Conservation (phyloP, 1,139 yeast species). For the Blastobotrys capitulatus region DNA sequence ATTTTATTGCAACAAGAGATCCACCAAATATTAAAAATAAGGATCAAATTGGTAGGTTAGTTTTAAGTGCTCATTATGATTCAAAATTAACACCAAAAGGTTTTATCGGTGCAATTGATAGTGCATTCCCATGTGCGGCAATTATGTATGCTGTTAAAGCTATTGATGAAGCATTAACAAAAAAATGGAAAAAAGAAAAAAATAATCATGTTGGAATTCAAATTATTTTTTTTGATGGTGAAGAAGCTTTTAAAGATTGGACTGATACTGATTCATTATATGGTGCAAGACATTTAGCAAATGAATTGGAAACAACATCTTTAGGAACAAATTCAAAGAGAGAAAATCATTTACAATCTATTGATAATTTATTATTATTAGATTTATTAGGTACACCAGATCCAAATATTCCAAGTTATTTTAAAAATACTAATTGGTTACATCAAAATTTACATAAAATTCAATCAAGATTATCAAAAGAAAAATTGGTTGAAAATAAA, state of each 20-base stretch:
- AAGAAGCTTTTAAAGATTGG: slow-evolving; percentile 52
- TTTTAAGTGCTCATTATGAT: slow-evolving; percentile 53
- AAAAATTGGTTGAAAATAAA: slow-evolving; percentile 14
- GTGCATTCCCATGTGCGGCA: slow-evolving; percentile 53
- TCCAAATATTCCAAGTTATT: slow-evolving; percentile 43
- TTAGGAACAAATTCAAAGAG: slow-evolving; percentile 9
- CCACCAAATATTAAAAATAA: slow-evolving; percentile 21
- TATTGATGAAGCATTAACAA: slow-evolving; percentile 27
- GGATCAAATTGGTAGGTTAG: slow-evolving; percentile 31
- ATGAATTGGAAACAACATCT: slow-evolving; percentile 32
- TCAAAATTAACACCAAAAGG: slow-evolving; percentile 46
- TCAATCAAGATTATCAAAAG: slow-evolving; percentile 21
- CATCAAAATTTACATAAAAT: slow-evolving; percentile 35
- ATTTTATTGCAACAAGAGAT: slow-evolving; percentile 37
- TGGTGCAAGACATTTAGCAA: slow-evolving; percentile 49
- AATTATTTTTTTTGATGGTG: slow-evolving; percentile 53
- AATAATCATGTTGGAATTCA: slow-evolving; percentile 36
- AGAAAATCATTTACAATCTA: slow-evolving; percentile 25
- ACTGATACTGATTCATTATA: slow-evolving; percentile 46
- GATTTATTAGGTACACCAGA: slow-evolving; percentile 44
- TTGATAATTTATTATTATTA: slow-evolving; percentile 43
- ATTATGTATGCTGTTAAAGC: slow-evolving; percentile 42
- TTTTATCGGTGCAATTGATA: slow-evolving; percentile 54
- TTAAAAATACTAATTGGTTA: slow-evolving; percentile 37
- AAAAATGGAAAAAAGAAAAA: slow-evolving; percentile 22